Conservation (phyloP, 2,329 filamentous ascomycete species). For the Xylariaceae sp. region DNA sequence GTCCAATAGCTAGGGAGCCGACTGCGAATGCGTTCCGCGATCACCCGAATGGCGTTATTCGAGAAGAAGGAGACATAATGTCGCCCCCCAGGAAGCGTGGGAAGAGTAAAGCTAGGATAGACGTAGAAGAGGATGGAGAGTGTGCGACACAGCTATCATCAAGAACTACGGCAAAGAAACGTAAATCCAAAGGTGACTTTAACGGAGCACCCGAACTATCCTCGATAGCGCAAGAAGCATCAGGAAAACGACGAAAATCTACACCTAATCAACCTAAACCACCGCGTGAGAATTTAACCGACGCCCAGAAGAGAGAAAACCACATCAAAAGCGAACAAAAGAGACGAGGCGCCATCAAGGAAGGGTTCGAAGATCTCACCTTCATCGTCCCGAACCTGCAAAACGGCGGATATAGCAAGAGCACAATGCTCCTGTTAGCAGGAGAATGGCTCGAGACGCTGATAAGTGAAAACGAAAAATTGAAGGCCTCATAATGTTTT, state of each 20-base stretch:
- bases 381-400: slow-evolving; percentile 70
- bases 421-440: slow-evolving; percentile 69
- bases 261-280: slow-evolving; percentile 47
- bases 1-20: slow-evolving; percentile 40
- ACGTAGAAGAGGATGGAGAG: slow-evolving; percentile 43
- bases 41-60: slow-evolving; percentile 27
- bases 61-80: slow-evolving; percentile 37
- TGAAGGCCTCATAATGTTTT: slow-evolving; percentile 38
- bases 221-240: slow-evolving; percentile 35
- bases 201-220: slow-evolving; percentile 30
- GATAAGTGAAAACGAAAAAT: slow-evolving; percentile 60
- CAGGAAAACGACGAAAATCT: slow-evolving; percentile 50
- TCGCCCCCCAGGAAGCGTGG: slow-evolving; percentile 49
- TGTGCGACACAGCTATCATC: slow-evolving; percentile 31
- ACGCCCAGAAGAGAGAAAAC: slow-evolving; percentile 80
- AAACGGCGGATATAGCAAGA: slow-evolving; percentile 77
- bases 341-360: slow-evolving; percentile 63
- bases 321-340: slow-evolving; percentile 59
- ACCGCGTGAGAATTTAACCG: slow-evolving; percentile 69
- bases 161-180: slow-evolving; percentile 40
- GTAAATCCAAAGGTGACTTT: slow-evolving; percentile 46
- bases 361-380: slow-evolving; percentile 77
- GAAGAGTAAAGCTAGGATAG: slow-evolving; percentile 51
- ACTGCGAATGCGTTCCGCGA: slow-evolving; percentile 24
- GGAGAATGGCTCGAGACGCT: slow-evolving; percentile 75